phyloP scores from a whole-genome alignment of 176 grass and related monocot genomes.

The Ensete ventricosum region DNA sequence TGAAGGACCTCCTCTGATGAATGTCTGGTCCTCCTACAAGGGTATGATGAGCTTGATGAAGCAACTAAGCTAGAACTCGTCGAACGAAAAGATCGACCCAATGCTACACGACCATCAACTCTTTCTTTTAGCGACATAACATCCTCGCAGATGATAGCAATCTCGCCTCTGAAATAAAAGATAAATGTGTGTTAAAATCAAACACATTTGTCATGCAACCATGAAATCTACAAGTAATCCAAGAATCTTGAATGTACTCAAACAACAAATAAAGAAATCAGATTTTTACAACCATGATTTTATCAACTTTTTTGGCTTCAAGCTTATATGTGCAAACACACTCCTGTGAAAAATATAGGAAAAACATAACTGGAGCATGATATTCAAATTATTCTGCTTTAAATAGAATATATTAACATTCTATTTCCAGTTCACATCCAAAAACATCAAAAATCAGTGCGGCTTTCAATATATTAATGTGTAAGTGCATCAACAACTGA shows the following conservation, averaged over 20 bases:
- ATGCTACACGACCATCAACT: conserved; percentile 17
- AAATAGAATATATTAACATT: too few species aligned
- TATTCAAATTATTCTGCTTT: too few species aligned
- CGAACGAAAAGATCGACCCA: conserved; percentile 2
- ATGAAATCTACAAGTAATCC: neutral
- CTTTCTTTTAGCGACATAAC: conserved; percentile 43
- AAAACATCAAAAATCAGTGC: neutral
- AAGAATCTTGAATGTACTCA: neutral
- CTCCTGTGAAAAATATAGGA: too few species aligned
- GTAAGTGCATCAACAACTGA: conserved; percentile 6
- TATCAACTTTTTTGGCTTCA: too few species aligned
- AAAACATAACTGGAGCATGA: too few species aligned
- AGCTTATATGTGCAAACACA: too few species aligned
- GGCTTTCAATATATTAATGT: conserved; percentile 6
- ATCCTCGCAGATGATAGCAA: conserved; percentile 41
- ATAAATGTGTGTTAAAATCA: conserved; percentile 4
- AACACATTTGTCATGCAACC: neutral
- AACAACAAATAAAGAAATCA: too few species aligned
- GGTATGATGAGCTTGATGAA: conserved; percentile 8
- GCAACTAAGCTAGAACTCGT: neutral
- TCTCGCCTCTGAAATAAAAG: conserved; percentile 52
- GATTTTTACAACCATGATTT: too few species aligned
- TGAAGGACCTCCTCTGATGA: neutral
- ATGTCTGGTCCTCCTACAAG: conserved; percentile 4
- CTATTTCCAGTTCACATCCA: neutral